Conservation (phyloP, 2,329 filamentous ascomycete genomes). For the Verticillium longisporum region DNA sequence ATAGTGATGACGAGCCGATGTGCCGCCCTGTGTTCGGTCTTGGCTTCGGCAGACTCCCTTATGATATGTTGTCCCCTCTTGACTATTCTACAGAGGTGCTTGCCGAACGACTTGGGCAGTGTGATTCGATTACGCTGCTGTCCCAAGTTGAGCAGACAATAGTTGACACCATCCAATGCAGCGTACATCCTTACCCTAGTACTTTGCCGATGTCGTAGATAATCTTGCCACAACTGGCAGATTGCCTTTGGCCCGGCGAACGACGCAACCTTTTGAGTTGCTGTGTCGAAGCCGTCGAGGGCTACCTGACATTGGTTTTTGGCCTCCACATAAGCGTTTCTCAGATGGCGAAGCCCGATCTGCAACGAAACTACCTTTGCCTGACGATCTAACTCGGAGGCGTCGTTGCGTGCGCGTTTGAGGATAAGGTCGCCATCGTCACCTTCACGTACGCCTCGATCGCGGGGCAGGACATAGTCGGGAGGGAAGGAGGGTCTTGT, state of each 20-base stretch:
- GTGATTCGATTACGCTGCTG: background rate
- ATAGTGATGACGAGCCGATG: background rate
- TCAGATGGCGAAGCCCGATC: constrained; percentile 13
- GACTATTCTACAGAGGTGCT: background rate
- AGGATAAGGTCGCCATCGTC: background rate
- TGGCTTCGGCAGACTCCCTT: background rate
- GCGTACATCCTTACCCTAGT: constrained; percentile 8
- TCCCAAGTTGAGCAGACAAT: background rate
- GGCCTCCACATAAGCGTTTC: constrained; percentile 16
- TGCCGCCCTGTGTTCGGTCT: background rate
- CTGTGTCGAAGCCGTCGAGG: constrained; percentile 14
- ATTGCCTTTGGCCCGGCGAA: constrained; percentile 15
- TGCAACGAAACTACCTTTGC: background rate
- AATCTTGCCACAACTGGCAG: constrained; percentile 19
- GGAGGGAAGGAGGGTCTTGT: background rate
- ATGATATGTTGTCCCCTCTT: background rate
- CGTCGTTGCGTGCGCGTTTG: background rate
- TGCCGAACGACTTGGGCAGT: background rate
- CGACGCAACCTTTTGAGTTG: constrained; percentile 14
- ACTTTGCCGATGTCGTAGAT: constrained; percentile 12
- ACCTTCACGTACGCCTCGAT: no score
- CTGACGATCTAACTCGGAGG: no score
- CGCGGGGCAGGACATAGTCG: background rate
- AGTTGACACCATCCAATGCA: background rate
- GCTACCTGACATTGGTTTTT: constrained; percentile 15